Conservation (phyloP, 192 early-diverging fungal genomes). For the Mortierella claussenii region DNA sequence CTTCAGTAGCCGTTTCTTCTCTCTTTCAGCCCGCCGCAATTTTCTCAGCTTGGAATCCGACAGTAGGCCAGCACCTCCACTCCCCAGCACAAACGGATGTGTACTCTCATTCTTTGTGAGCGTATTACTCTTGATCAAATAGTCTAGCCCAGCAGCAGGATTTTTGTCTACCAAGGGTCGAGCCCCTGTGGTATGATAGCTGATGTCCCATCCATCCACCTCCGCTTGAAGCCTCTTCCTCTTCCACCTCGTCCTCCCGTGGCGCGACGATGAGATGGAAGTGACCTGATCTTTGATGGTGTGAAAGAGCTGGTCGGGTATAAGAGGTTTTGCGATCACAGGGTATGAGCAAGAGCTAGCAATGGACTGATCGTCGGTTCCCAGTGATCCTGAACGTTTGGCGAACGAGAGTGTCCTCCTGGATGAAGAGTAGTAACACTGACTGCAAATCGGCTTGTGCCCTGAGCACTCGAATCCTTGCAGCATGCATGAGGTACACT, state of each 20-base stretch:
- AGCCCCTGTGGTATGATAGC: neutral
- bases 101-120: neutral
- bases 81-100: neutral
- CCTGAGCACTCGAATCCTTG: conserved; percentile 41
- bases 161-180: conserved; percentile 14
- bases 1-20: too few relatives aligned
- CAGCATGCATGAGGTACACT: conserved; percentile 23
- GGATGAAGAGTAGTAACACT: conserved; percentile 25
- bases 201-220: too few relatives aligned
- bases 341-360: conserved; percentile 29
- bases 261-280: too few relatives aligned
- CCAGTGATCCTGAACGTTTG: neutral
- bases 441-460: conserved; percentile 34
- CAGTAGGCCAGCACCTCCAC: too few relatives aligned
- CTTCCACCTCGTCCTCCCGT: neutral
- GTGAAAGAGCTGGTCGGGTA: neutral
- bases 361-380: neutral
- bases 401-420: neutral
- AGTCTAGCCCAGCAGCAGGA: conserved; percentile 18
- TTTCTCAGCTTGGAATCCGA: too few relatives aligned
- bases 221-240: too few relatives aligned
- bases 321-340: neutral
- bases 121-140: conserved; percentile 3
- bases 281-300: too few relatives aligned
- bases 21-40: too few relatives aligned